phyloP scores from a whole-genome alignment of 2,329 filamentous ascomycete species.

The Phaeosphaeria sp. region DNA sequence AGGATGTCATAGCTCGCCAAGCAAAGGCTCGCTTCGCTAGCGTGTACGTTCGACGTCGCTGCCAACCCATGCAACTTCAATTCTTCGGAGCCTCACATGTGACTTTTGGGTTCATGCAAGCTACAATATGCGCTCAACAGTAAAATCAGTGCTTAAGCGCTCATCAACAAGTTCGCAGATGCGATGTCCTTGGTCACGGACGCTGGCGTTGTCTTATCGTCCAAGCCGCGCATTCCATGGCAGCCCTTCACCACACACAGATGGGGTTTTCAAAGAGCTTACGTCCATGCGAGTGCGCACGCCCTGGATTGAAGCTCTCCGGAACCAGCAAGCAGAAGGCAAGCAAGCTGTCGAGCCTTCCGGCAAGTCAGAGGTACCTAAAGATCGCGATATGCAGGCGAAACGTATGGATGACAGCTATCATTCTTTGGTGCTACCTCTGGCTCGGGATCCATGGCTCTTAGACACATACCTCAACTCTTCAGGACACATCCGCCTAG shows the following conservation, averaged over 20 bases:
- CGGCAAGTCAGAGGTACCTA: constrained; percentile 43
- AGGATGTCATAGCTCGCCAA: background rate
- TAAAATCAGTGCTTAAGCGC: constrained; percentile 26
- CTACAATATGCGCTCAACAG: constrained; percentile 28
- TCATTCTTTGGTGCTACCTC: constrained; percentile 70
- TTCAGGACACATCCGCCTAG: constrained; percentile 74
- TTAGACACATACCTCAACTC: constrained; percentile 80
- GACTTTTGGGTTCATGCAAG: constrained; percentile 8
- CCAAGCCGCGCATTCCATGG: constrained; percentile 30
- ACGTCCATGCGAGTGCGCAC: constrained; percentile 57
- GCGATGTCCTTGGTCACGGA: constrained; percentile 6
- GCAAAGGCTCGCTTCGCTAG: background rate
- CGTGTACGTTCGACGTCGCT: too few species aligned
- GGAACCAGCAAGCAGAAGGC: constrained; percentile 54
- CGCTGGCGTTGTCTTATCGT: background rate
- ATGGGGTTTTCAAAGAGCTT: constrained; percentile 67
- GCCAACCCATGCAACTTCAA: too few species aligned
- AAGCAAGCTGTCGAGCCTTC: constrained; percentile 38
- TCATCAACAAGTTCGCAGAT: constrained; percentile 9
- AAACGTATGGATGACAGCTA: constrained; percentile 76
- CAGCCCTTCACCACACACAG: constrained; percentile 47
- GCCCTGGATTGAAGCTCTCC: constrained; percentile 73
- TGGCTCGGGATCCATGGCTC: constrained; percentile 77
- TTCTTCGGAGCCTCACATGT: constrained; percentile 3
- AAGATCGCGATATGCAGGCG: constrained; percentile 65